Evolutionary conservation across 176 grass and related monocot genomes (phyloP).

Genomic region (Cenchrus purpureus): DNA sequence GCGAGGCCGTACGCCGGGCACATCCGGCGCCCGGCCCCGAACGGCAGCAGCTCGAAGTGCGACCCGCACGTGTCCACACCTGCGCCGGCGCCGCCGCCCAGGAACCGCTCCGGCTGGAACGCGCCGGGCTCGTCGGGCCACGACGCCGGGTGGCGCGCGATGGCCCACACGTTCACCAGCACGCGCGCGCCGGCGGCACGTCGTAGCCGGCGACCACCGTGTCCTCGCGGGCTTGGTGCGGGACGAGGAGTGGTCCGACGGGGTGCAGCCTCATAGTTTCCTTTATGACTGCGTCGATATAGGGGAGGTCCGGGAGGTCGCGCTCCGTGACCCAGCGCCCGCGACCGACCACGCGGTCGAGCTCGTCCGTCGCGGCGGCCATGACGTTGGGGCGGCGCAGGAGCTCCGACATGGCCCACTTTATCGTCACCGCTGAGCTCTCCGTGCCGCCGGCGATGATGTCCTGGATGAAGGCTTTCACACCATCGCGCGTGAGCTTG

Average conservation of each 20-base stretch:
- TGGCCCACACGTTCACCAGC: conserved; percentile 65
- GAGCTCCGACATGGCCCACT: conserved; percentile 74
- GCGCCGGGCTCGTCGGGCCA: conserved; percentile 58
- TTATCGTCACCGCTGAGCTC: conserved; percentile 59
- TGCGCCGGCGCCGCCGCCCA: background rate
- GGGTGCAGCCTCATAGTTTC: conserved; percentile 73
- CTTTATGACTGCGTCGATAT: conserved; percentile 69
- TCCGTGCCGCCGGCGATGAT: conserved; percentile 62
- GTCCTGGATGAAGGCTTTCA: conserved; percentile 62
- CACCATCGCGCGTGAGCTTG: conserved; percentile 55
- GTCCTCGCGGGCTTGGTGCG: conserved; percentile 53
- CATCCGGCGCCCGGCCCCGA: conserved; percentile 62
- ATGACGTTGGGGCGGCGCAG: conserved; percentile 32
- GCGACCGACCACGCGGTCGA: conserved; percentile 52
- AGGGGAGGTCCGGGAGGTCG: conserved; percentile 55
- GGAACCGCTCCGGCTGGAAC: conserved; percentile 60
- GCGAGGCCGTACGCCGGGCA: conserved; percentile 65
- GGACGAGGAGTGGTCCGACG: conserved; percentile 57
- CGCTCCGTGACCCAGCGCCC: conserved; percentile 48
- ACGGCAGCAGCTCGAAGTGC: conserved; percentile 67
- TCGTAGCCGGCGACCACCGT: conserved; percentile 54
- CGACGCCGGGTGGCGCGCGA: conserved; percentile 58
- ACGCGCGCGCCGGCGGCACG: conserved; percentile 54
- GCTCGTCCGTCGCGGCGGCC: conserved; percentile 46
- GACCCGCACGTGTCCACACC: conserved; percentile 53